Conservation (phyloP, 2,329 filamentous ascomycete species). For the Colletotrichum endophyticum region DNA sequence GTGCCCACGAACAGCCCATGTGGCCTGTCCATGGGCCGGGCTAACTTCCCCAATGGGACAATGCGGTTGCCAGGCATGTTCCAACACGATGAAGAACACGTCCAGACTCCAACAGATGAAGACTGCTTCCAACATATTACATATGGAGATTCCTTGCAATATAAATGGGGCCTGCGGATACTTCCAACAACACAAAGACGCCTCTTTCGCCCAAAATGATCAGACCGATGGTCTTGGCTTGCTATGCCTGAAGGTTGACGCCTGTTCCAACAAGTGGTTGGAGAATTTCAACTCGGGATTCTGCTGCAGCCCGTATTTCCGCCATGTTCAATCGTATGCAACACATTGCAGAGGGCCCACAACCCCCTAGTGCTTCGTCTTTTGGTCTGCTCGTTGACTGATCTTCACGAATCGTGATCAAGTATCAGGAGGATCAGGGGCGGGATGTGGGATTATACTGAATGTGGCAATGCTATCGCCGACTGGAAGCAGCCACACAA, state of each 20-base stretch:
- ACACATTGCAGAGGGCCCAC: neutral
- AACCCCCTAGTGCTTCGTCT: neutral
- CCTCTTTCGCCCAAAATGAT: neutral
- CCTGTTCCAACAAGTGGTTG: neutral
- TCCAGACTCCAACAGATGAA: neutral
- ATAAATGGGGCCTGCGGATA: neutral
- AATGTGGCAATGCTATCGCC: neutral
- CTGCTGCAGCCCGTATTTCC: neutral
- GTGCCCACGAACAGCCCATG: neutral
- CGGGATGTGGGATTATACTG: neutral
- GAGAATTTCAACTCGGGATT: neutral
- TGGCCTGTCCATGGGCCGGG: neutral
- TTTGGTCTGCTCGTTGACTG: neutral
- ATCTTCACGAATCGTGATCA: neutral
- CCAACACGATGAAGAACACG: neutral
- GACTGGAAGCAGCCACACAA: neutral
- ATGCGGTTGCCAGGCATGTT: neutral
- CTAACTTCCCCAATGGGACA: neutral
- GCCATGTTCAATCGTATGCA: neutral
- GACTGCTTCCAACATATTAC: neutral
- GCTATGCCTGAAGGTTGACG: neutral
- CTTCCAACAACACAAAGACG: neutral
- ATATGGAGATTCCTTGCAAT: neutral
- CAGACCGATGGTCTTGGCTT: neutral
- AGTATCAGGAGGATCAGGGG: neutral